Percentiles rank a stretch among this genome's conserved stretches.
Evolutionary conservation across 768 basidiomycete species (phyloP).

Genomic region (Tylopilus felleus): DNA sequence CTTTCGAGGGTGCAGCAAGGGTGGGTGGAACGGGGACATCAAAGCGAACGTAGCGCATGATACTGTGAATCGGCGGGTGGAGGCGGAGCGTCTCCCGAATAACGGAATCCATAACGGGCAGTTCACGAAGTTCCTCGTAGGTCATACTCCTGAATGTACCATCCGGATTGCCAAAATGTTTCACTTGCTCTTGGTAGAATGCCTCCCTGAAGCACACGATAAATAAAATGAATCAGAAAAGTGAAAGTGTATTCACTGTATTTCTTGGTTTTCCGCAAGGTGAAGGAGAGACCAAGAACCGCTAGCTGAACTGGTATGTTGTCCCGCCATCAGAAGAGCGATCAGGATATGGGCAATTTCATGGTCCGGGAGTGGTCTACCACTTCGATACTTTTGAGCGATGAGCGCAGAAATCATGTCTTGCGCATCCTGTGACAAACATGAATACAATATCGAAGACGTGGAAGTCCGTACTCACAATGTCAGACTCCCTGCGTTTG

Average conservation of each 20-base stretch:
- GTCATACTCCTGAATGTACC: conserved; percentile 77
- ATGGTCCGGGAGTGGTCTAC: conserved; percentile 72
- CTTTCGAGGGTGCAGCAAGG: conserved; percentile 73
- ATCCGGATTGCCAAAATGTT: conserved; percentile 73
- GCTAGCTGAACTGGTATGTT: conserved; percentile 95
- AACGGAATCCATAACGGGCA: conserved; percentile 82
- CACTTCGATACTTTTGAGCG: conserved; percentile 80
- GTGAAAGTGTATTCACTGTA: conserved; percentile 54
- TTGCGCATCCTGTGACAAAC: conserved; percentile 54
- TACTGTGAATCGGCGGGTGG: conserved; percentile 95
- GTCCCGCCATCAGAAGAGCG: conserved; percentile 98
- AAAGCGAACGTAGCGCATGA: conserved; percentile 88
- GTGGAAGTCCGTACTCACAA: conserved; percentile 30
- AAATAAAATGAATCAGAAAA: not conserved
- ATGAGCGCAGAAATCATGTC: conserved; percentile 93
- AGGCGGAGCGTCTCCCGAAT: conserved; percentile 92
- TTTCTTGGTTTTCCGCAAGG: conserved; percentile 67
- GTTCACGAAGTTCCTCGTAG: conserved; percentile 79
- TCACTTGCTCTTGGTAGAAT: conserved; percentile 87
- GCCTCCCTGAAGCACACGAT: conserved; percentile 52
- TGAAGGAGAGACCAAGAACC: conserved; percentile 90
- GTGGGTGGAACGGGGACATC: conserved; percentile 81
- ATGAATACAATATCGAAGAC: not conserved
- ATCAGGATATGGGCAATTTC: conserved; percentile 99
- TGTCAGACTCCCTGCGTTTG: conserved; percentile 54